Evolutionary conservation across 1,139 yeast species (phyloP).

Genomic region (Geotrichum macrosporum): DNA sequence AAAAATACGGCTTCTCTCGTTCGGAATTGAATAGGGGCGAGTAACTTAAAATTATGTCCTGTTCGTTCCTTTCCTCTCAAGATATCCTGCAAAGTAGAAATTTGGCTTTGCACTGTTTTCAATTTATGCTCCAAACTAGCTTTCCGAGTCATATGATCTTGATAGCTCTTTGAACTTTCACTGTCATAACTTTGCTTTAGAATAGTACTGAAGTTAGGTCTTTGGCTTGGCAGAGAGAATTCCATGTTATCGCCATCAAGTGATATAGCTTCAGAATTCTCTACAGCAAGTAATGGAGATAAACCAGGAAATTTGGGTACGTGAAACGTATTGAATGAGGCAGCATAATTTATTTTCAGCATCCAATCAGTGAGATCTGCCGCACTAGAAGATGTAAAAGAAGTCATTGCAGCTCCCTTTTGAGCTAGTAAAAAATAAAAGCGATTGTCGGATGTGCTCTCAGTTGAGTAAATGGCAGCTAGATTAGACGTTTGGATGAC

Average conservation of each 20-base stretch:
- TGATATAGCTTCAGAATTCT: not conserved
- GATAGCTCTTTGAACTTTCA: too few species aligned
- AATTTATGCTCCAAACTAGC: slow-evolving; percentile 31
- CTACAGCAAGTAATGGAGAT: not conserved
- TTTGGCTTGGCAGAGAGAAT: too few species aligned
- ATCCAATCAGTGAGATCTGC: slow-evolving; percentile 54
- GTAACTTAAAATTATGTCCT: slow-evolving; percentile 41
- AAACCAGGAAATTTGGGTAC: not conserved
- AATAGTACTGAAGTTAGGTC: too few species aligned
- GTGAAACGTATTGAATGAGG: slow-evolving; percentile 44
- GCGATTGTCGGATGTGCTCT: slow-evolving; percentile 21
- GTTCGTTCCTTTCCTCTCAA: slow-evolving; percentile 40
- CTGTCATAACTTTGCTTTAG: too few species aligned
- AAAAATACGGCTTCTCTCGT: slow-evolving; percentile 47
- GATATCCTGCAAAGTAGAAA: slow-evolving; percentile 36
- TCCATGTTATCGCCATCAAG: not conserved
- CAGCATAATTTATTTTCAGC: slow-evolving; percentile 50
- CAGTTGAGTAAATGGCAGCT: slow-evolving; percentile 32
- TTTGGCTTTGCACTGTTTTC: slow-evolving; percentile 36
- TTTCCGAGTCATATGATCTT: too few species aligned
- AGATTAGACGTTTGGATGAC: slow-evolving; percentile 38
- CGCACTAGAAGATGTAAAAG: slow-evolving; percentile 36
- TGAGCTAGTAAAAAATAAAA: slow-evolving; percentile 34
- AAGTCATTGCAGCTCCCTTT: slow-evolving; percentile 38
- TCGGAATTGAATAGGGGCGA: slow-evolving; percentile 51